These are phyloP conservation scores for Oenanthe sinensis DNA, from an alignment of 129 eudicot genomes.

Conservation along the genomic window DNA sequence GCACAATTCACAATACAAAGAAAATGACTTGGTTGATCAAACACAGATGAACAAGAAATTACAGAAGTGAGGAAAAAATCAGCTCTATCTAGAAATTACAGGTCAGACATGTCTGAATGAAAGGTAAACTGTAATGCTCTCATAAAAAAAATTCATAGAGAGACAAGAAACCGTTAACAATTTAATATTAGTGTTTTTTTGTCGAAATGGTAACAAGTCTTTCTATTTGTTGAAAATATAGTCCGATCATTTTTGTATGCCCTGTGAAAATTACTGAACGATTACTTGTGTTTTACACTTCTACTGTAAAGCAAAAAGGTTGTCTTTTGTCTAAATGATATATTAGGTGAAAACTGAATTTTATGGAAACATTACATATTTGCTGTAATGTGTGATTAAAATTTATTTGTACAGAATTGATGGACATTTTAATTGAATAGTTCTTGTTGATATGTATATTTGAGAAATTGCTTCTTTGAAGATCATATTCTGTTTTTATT, in stretches of 20 bases:
- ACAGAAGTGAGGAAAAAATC: not conserved
- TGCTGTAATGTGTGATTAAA: not conserved
- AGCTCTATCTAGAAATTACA: not conserved
- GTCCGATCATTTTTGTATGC: not conserved
- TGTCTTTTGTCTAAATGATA: not conserved
- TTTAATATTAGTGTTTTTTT: not conserved
- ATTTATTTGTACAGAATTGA: not conserved
- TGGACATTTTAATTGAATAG: not conserved
- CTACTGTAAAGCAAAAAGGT: not conserved
- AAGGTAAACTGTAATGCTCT: not conserved
- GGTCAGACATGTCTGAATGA: not conserved
- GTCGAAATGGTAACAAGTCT: not conserved
- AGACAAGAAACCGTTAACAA: not conserved
- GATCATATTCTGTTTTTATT: not conserved
- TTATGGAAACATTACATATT: not conserved
- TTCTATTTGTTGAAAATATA: not conserved
- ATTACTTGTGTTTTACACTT: not conserved
- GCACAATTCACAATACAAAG: not conserved
- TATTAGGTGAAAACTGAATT: not conserved
- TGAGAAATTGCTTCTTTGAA: not conserved
- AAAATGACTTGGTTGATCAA: not conserved
- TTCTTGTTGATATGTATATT: not conserved
- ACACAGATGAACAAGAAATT: not conserved
- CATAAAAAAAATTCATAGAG: not conserved
- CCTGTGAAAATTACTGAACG: not conserved